phyloP scores from a whole-genome alignment of 495 filamentous ascomycete genomes.

The Lentithecium fluviatile region DNA sequence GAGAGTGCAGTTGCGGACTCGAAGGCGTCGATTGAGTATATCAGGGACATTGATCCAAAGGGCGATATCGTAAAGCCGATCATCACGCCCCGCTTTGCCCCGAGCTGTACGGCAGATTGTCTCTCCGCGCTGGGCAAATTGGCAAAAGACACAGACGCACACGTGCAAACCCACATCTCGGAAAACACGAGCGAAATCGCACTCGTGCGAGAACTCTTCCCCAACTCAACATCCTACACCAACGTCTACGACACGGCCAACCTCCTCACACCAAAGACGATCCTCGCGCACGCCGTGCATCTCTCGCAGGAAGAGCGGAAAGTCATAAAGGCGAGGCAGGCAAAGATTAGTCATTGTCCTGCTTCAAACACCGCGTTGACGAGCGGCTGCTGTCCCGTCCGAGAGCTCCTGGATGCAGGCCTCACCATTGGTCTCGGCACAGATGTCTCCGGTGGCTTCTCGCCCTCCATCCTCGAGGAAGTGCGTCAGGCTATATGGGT shows the following conservation, averaged over 20 bases:
- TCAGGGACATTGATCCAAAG: constrained; percentile 62
- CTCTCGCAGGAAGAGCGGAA: constrained; percentile 61
- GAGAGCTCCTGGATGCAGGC: constrained; percentile 68
- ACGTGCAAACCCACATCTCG: constrained; percentile 87
- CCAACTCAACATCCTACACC: constrained; percentile 62
- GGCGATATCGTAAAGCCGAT: constrained; percentile 67
- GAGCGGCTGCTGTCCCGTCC: constrained; percentile 69
- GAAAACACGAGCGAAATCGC: constrained; percentile 74
- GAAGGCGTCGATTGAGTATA: constrained; percentile 62
- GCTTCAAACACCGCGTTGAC: constrained; percentile 78
- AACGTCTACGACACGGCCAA: constrained; percentile 72
- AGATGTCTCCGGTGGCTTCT: constrained; percentile 86
- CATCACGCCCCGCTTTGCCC: constrained; percentile 88
- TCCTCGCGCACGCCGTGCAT: constrained; percentile 86
- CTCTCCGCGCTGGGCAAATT: constrained; percentile 64
- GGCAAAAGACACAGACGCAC: constrained; percentile 57
- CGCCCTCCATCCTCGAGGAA: constrained; percentile 72
- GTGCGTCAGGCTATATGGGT: constrained; percentile 75
- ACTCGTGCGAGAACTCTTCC: constrained; percentile 71
- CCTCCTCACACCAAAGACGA: constrained; percentile 68
- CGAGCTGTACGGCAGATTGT: constrained; percentile 61
- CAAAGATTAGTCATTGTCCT: constrained; percentile 82
- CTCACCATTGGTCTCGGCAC: constrained; percentile 83
- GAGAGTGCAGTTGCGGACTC: constrained; percentile 58
- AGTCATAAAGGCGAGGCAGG: constrained; percentile 58